phyloP scores from a whole-genome alignment of 257 asterid genomes.

The Rehmannia glutinosa region DNA sequence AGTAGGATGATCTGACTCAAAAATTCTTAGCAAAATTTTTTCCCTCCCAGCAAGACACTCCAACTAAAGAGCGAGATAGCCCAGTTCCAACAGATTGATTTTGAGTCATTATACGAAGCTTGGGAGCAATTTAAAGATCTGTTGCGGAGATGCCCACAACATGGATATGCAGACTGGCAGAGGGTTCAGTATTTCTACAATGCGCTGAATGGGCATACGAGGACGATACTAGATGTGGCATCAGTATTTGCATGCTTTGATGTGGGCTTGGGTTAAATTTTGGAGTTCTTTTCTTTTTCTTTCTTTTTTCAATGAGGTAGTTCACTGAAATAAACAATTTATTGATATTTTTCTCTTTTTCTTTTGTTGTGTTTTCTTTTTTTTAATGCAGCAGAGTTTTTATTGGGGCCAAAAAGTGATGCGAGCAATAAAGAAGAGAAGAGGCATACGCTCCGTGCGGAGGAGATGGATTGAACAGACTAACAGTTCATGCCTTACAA shows the following conservation, averaged over 20 bases:
- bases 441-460: slow-evolving; percentile 94
- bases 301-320: neutral
- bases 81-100: no score
- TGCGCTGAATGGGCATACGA: no score
- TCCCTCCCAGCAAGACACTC: no score
- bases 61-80: no score
- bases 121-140: no score
- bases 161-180: no score
- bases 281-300: neutral
- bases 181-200: no score
- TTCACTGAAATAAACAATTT: neutral
- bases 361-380: slow-evolving; percentile 2
- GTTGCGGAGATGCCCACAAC: no score
- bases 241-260: slow-evolving; percentile 19
- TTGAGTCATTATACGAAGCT: no score
- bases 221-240: no score
- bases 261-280: slow-evolving; percentile 10
- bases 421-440: slow-evolving; percentile 91
- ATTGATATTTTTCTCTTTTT: neutral
- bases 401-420: slow-evolving; percentile 41
- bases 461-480: slow-evolving; percentile 99
- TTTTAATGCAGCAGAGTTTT: slow-evolving; percentile 15
- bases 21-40: no score
- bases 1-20: no score
- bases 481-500: slow-evolving; percentile 91